These are phyloP conservation scores for Colletotrichum gloeosporioides DNA, from an alignment of 2,329 filamentous ascomycete species.

Conservation along the genomic window DNA sequence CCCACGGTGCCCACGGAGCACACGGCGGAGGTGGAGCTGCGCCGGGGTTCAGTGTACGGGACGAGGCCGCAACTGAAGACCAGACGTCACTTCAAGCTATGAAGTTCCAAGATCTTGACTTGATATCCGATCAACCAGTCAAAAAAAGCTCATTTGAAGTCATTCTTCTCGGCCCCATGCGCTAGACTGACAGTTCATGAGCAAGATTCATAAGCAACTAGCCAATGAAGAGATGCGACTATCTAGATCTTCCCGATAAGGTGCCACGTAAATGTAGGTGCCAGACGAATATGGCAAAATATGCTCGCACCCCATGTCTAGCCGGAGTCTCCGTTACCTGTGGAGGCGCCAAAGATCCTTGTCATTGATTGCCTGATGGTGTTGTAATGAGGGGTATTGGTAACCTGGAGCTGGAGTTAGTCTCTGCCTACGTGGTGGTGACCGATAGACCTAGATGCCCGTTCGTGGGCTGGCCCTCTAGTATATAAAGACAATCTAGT, in stretches of 20 bases:
- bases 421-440: not conserved
- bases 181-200: not conserved
- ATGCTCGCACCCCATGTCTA: not conserved
- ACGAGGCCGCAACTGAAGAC: not conserved
- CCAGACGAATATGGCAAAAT: not conserved
- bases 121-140: not conserved
- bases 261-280: not conserved
- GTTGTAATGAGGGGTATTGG: not conserved
- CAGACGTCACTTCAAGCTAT: not conserved
- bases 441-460: not conserved
- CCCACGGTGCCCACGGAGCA: not conserved
- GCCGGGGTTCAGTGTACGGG: not conserved
- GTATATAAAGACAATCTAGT: not conserved
- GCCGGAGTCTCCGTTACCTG: not conserved
- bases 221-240: not conserved
- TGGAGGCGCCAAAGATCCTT: not conserved
- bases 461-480: not conserved
- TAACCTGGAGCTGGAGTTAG: not conserved
- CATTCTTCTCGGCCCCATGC: not conserved
- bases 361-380: not conserved
- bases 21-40: not conserved
- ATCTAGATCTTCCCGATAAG: not conserved
- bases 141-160: not conserved
- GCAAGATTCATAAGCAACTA: not conserved
- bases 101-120: fast-evolving